Base-by-base conservation (phyloP, 306 rosid genomes). In the Crotalaria pallida region DNA sequence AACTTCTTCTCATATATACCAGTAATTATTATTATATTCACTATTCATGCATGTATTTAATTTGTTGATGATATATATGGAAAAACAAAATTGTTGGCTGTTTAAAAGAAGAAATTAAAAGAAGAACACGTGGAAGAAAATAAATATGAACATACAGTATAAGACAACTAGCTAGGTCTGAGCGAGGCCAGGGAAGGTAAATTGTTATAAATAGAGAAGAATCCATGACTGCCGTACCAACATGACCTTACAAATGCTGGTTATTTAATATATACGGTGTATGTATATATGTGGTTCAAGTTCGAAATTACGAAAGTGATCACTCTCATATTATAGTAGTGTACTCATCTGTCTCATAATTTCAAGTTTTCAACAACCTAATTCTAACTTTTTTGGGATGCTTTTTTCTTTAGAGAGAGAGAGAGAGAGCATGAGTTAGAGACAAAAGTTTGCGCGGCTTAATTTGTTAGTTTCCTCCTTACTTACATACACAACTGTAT, bases 401-500 rank as follows among this genome's bases (percentile, higher is more conserved):
- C 19, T 41, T 44, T 61, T 52, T 45, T 17, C 63, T n/a, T n/a
- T n/a, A n/a, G n/a, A n/a, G n/a, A n/a, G n/a, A n/a, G n/a, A n/a
- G n/a, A n/a, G n/a, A n/a, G n/a, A n/a, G 23, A 21, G 7, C n/a
- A 21, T 31, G 26, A 61, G 31, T 50, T 11, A 27, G 21, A 53
- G 21, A 53, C 52, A 71, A 67, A 58, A 29, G 62, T 0, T 3
- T 10, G 22, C 45, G 51, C 24, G 27, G 59, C 40, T 58, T 5
- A 56, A 65, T 56, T 77, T 77, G 68, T 45, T 71, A 23, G 38
- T 49, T 63, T 36, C 48, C 18, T 64, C 38, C n/a, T n/a, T n/a
- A n/a, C n/a, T n/a, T n/a, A n/a, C 13, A 51, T 45, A 45, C 67
- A 65, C 67, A 75, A 67, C 62, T 75, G 74, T 65, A n/a, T n/a